Conservation (phyloP, 208 protist species). For the Acanthamoeba triangularis region DNA sequence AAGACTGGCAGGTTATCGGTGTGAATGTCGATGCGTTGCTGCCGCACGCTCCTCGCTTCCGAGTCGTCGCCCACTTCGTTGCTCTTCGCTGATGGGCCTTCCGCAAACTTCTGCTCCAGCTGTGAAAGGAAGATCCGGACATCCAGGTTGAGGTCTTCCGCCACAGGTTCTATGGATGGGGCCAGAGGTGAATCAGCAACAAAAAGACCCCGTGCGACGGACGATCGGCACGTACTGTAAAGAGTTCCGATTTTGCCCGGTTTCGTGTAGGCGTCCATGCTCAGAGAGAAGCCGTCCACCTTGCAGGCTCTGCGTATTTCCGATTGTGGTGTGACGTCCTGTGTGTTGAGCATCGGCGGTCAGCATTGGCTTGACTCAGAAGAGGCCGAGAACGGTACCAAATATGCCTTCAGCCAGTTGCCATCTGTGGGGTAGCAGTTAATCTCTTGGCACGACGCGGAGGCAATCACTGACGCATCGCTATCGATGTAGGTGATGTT, state of each 20-base stretch:
- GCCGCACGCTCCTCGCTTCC: background rate
- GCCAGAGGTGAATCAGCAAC: background rate
- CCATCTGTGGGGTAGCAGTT: slow-evolving; percentile 44
- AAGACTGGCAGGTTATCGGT: background rate
- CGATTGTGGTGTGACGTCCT: slow-evolving; percentile 14
- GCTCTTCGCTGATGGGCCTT: background rate
- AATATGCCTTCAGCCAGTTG: slow-evolving; percentile 38
- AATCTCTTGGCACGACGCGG: background rate
- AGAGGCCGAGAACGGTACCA: background rate
- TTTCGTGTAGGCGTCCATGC: slow-evolving; percentile 35
- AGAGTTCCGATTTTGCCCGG: background rate
- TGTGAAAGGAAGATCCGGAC: background rate
- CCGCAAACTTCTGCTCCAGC: background rate
- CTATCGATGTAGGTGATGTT: slow-evolving; percentile 55
- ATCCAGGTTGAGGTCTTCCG: background rate
- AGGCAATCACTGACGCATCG: slow-evolving; percentile 11
- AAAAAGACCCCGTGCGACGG: background rate
- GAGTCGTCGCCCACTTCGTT: background rate
- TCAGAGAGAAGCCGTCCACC: slow-evolving; percentile 3
- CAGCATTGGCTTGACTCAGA: no score
- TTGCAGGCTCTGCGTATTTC: slow-evolving; percentile 14
- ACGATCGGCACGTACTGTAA: background rate
- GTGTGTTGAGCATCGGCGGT: background rate
- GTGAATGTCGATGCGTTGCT: slow-evolving; percentile 51
- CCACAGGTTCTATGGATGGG: background rate